Base-by-base conservation (phyloP, 2,329 filamentous ascomycete genomes). In the Nemania bipapillata region DNA sequence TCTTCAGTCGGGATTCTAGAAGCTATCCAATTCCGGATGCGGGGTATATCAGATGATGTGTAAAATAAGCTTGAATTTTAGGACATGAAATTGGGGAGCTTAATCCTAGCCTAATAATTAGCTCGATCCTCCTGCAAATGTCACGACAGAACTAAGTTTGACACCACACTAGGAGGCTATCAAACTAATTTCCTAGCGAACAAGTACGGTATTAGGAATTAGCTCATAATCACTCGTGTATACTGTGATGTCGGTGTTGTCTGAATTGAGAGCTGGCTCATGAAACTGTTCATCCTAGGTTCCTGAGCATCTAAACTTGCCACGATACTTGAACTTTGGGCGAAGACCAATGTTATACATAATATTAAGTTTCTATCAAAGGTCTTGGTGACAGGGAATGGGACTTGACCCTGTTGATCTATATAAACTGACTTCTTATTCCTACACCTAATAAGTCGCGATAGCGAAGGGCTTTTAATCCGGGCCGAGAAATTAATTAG, bases 1-100 rank as follows among this genome's bases (percentile, higher is more conserved):
- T 20, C 40, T 45, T 45, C 40, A 4, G 80, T 80, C 55, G 78
- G 78, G 1, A 77, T 20, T 45, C 40, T 45, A 20, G 40, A 45
- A 20, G 15, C 8, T 45, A 32, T 32, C 30, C 30, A n/a, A n/a
- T n/a, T n/a, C n/a, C n/a, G n/a, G n/a, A n/a, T 42, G 37, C 37
- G 37, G 37, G 37, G 37, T 42, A 42, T 17, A 42, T 42, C 12
- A 1, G 37, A 42, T 42, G 37, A 42, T 42, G 12, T 2, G 12
- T 17, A 42, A 17, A 42, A 42, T n/a, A 42, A 42, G 37, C 37
- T 42, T 42, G 37, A 42, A 42, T 42, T 17, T 42, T n/a, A n/a
- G n/a, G 37, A 3, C 11, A 15, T 40, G 37, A 40, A 40, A 12
- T 3, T n/a, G n/a, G 20, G 3, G 17, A 45, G 8, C 17, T 8